Base-by-base conservation (phyloP, 805 yeast species). In the Zygosaccharomyces pseudorouxii region DNA sequence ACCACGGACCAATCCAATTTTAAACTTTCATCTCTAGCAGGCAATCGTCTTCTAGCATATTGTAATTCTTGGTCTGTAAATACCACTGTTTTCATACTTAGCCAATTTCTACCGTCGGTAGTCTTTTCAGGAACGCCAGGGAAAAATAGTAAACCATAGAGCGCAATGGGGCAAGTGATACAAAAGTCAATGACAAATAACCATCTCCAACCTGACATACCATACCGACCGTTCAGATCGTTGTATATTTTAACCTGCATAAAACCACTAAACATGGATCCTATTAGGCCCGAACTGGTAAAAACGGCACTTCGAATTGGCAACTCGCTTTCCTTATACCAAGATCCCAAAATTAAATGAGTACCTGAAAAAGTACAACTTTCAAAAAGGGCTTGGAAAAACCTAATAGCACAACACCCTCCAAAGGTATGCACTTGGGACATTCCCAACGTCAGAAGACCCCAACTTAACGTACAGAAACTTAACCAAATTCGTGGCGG, bases 191-290 rank as follows among this genome's bases (percentile, higher is more conserved):
- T 78, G 39, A 82, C 77, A 58, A 80, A 82, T n/a, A 81, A 60
- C 86, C 86, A 81, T 62, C 82, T 72, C 85, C 85, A 81, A 6
- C 86, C 86, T 3, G 73, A 71, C 12, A 80, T 60, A 0, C 82
- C 82, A n/a, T 64, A 61, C 18, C 54, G 60, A 47, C 78, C 76
- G 54, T 75, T 62, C 71, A 79, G 67, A 53, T 71, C 70, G 16
- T 60, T 64, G 55, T 72, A 73, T 31, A 79, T 78, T 2, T 79
- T 76, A n/a, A 75, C 73, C 58, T 79, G 84, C 75, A 80, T 71
- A n/a, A 76, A 72, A 0, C 80, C 76, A 38, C 80, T 74, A 54
- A 79, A 76, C 47, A 79, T 73, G 20, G 78, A 73, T 0, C 85
- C 84, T 35, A 79, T 52, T 23, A 78, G 65, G 1, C 83, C 83